Conservation (phyloP, 371 early-diverging fungal genomes). For the Parasitella parasitica region DNA sequence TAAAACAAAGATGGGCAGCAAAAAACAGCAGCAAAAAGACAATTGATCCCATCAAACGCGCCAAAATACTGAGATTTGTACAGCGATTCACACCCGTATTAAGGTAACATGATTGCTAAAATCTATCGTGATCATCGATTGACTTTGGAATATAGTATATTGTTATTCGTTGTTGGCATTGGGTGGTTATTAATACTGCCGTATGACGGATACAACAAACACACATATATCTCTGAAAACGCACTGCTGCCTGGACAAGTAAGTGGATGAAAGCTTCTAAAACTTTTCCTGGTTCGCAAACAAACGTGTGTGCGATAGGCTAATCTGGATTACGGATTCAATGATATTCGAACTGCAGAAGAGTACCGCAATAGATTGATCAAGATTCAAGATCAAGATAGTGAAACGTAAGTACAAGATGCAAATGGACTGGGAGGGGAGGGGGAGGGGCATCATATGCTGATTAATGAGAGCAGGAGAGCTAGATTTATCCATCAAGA, state of each 20-base stretch:
- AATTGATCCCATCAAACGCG: conserved; percentile 15
- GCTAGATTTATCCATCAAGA: conserved; percentile 53
- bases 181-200: conserved; percentile 54
- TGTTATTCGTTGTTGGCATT: conserved; percentile 52
- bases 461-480: conserved; percentile 31
- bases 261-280: no score
- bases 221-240: conserved; percentile 78
- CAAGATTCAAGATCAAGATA: conserved; percentile 22
- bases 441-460: no score
- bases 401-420: conserved; percentile 34
- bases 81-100: conserved; percentile 19
- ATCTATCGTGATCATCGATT: background rate
- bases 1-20: conserved; percentile 11
- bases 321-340: conserved; percentile 51
- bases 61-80: conserved; percentile 7
- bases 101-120: conserved; percentile 13
- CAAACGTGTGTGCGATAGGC: conserved; percentile 45
- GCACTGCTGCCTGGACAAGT: conserved; percentile 80
- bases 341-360: conserved; percentile 54
- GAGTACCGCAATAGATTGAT: conserved; percentile 39
- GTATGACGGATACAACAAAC: conserved; percentile 53
- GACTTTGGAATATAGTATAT: conserved; percentile 25
- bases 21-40: background rate
- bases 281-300: no score
- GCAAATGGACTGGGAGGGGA: no score